phyloP scores from a whole-genome alignment of 345 rosid genomes.

The Boechera retrofracta region DNA sequence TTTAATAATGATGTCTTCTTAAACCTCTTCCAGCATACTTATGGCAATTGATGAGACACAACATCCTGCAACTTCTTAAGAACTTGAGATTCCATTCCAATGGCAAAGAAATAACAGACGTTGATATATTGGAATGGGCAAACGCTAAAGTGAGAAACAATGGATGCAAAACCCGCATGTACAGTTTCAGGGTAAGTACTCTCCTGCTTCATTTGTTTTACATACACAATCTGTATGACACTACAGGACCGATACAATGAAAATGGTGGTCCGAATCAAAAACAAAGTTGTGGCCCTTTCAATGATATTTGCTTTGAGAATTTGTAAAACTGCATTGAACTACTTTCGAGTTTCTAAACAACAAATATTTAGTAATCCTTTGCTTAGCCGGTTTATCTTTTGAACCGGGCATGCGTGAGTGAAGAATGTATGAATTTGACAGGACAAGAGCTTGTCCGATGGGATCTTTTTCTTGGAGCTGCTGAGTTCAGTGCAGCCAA shows the following conservation, averaged over 20 bases:
- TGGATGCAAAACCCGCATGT: conserved; percentile 75
- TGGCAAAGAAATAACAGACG: conserved; percentile 85
- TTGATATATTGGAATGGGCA: conserved; percentile 92
- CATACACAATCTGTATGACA: not conserved
- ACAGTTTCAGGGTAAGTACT: conserved; percentile 76
- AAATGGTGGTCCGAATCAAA: not conserved
- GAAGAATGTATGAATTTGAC: conserved; percentile 38
- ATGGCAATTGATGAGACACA: conserved; percentile 97
- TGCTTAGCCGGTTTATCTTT: not conserved
- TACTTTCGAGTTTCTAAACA: no score
- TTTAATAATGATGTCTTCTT: not conserved
- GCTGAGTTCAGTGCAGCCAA: conserved; percentile 88
- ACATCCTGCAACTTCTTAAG: conserved; percentile 90
- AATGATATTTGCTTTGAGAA: not conserved
- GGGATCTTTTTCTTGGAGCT: conserved; percentile 92
- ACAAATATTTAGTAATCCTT: not conserved
- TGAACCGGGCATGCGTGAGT: not conserved
- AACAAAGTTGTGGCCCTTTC: not conserved
- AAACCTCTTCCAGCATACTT: conserved; percentile 65
- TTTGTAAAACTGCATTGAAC: not conserved
- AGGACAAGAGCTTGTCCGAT: conserved; percentile 88
- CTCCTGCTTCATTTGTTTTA: not conserved
- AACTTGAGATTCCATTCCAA: conserved; percentile 90
- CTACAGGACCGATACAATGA: not conserved
- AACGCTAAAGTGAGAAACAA: conserved; percentile 71